Evolutionary conservation across 2,329 filamentous ascomycete genomes (phyloP), one percentile per base, ranked within the genome.

Genomic region (Phaeosphaeriaceae sp.): DNA sequence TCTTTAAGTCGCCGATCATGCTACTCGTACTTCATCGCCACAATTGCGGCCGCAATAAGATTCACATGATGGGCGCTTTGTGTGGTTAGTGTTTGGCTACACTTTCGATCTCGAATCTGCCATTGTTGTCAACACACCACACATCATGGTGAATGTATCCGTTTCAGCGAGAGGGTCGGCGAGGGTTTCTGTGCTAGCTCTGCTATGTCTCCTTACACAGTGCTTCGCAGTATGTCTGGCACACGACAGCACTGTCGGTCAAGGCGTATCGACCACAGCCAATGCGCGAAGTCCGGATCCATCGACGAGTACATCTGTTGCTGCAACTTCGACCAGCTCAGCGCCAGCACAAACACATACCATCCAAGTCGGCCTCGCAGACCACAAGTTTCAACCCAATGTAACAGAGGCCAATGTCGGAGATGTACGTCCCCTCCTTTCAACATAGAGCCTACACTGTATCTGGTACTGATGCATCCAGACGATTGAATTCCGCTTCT

Each of bases 401-500:
- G 68, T 67, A 20, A 76, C 78, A 11, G 53, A 66, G 13, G 79
- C 78, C 1, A 65, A 65, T 1, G 63, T 76, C 17, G 79, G 78
- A 20, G 79, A 81, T 66, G 71, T 77, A 63, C 60, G 65, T 64
- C 7, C 3, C 4, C 19, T 53, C 41, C 22, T 46, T 17, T 3
- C 24, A 44, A 21, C 10, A 13, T 44, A 19, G 41, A 11, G 10
- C 21, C 17, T n/a, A n/a, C 17, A 19, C 58, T 25, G 41, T 45
- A 13, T 45, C n/a, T n/a, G n/a, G n/a, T n/a, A n/a, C n/a, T n/a
- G n/a, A n/a, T n/a, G n/a, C n/a, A n/a, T n/a, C n/a, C 36, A 76
- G 66, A 65, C 66, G 13, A 62, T 82, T 42, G 72, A 76, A 42
- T 82, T 81, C 57, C 53, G 70, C 46, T 81, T 81, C 69, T 80